Conservation (phyloP, 2,329 filamentous ascomycete genomes). For the Biscogniauxia sp. region DNA sequence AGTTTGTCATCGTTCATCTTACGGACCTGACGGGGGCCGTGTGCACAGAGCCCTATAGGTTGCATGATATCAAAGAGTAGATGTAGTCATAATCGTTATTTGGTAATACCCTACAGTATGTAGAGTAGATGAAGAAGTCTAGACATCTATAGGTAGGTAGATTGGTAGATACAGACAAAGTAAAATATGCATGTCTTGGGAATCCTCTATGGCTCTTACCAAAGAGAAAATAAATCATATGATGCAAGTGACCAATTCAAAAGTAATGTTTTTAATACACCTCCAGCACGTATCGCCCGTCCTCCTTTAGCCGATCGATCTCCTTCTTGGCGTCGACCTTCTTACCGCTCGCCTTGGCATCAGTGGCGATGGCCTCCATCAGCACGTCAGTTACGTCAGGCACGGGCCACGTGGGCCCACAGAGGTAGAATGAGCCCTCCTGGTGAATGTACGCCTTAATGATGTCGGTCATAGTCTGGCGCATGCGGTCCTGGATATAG, state of each 20-base stretch:
- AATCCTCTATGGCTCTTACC: no score
- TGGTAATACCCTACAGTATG: no score
- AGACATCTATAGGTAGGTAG: no score
- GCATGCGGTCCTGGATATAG: constrained; percentile 98
- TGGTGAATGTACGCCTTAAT: constrained; percentile 82
- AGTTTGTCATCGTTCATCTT: neutral
- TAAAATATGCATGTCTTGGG: no score
- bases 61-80: neutral
- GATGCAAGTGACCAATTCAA: neutral
- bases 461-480: constrained; percentile 79
- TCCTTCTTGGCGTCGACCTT: constrained; percentile 85
- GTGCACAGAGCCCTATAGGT: neutral
- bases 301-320: constrained; percentile 97
- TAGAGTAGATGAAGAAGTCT: no score
- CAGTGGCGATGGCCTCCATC: constrained; percentile 81
- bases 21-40: neutral
- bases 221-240: no score
- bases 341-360: constrained; percentile 68
- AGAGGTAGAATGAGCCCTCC: constrained; percentile 93
- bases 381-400: constrained; percentile 93
- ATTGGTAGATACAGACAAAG: no score
- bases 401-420: constrained; percentile 96
- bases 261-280: constrained; percentile 67
- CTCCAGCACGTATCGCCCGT: constrained; percentile 89
- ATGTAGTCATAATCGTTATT: no score